Percentiles rank a stretch among this genome's conserved stretches.
Evolutionary conservation across 306 rosid species (phyloP).

Genomic region (Malus sieversii): DNA sequence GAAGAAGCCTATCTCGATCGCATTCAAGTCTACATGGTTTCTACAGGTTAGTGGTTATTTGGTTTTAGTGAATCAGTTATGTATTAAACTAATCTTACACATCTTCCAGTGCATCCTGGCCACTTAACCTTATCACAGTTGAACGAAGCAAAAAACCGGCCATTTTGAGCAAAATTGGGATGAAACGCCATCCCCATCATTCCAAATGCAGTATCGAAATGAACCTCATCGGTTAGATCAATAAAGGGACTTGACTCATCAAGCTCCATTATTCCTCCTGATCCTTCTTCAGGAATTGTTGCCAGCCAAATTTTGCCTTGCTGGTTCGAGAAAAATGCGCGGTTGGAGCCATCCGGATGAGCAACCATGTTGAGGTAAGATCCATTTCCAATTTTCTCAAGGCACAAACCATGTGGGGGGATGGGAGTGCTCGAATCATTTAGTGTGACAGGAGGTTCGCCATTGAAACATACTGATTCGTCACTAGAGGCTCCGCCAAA

Average conservation of each 20-base stretch:
- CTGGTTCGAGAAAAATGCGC: conserved; percentile 77
- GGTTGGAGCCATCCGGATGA: conserved; percentile 92
- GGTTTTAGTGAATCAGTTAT: too few species aligned
- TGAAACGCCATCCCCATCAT: conserved; percentile 98
- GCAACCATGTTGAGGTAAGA: conserved; percentile 82
- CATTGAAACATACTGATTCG: conserved; percentile 66
- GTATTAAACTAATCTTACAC: too few species aligned
- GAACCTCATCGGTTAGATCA: conserved; percentile 78
- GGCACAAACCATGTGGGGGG: conserved; percentile 74
- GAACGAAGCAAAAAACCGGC: conserved; percentile 90
- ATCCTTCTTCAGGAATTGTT: conserved; percentile 62
- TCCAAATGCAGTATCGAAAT: conserved; percentile 66
- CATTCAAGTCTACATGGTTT: too few species aligned
- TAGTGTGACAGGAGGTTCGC: conserved; percentile 64
- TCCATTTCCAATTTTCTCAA: conserved; percentile 92
- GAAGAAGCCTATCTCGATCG: too few species aligned
- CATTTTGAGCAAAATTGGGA: conserved; percentile 67
- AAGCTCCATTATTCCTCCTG: conserved; percentile 47
- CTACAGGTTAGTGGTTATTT: too few species aligned
- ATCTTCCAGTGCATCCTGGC: conserved; percentile 76
- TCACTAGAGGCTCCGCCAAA: conserved; percentile 66
- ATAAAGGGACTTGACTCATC: conserved; percentile 75
- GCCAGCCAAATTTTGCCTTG: conserved; percentile 81
- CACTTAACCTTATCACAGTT: conserved; percentile 83
- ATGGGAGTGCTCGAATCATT: conserved; percentile 33